Evolutionary conservation across 2,329 filamentous ascomycete genomes (phyloP), one percentile per base, ranked within the genome.

Genomic region (Colletotrichum sp.): DNA sequence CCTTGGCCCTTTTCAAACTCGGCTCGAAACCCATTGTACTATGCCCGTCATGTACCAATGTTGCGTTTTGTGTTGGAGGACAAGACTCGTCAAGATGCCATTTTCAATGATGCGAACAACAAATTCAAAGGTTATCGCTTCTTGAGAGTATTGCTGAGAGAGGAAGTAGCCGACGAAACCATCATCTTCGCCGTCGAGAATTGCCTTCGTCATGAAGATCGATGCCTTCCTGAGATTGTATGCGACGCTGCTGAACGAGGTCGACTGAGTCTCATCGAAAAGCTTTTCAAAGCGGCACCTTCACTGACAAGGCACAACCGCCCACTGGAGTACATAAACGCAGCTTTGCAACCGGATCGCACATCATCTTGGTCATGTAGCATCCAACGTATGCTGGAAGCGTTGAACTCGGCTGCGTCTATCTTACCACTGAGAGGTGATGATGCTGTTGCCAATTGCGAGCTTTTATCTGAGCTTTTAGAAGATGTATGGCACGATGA

Each of bases 131-230:
- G 19, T 44, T 1, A 4, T 2, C 4, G 4, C 39, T 44, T 44
- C 1, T n/a, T 49, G n/a, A 12, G 4, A 7, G 11, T 52, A 52
- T 22, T 52, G n/a, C 11, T 52, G n/a, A 0, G 1, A 1, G n/a
- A 52, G 3, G 44, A 52, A 22, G 44, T n/a, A 22, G n/a, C 19
- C 11, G 44, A 52, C 11, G 44, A 52, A 4, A 13, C n/a, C 44
- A 22, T 52, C n/a, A 52, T 52, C 19, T 52, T 52, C 44, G n/a
- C 11, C n/a, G 9, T 52, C n/a, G 44, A 52, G 44, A 52, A 22
- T 8, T 22, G 11, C n/a, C 44, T 52, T 52, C n/a, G 6, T 11
- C 6, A 22, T 13, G n/a, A 22, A 22, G 11, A 52, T 22, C 12
- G 12, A 13, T 49, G 8, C 44, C 16, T 44, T 44, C 39, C 39